Conservation (phyloP, 139 green algal species). For the Chara braunii region DNA sequence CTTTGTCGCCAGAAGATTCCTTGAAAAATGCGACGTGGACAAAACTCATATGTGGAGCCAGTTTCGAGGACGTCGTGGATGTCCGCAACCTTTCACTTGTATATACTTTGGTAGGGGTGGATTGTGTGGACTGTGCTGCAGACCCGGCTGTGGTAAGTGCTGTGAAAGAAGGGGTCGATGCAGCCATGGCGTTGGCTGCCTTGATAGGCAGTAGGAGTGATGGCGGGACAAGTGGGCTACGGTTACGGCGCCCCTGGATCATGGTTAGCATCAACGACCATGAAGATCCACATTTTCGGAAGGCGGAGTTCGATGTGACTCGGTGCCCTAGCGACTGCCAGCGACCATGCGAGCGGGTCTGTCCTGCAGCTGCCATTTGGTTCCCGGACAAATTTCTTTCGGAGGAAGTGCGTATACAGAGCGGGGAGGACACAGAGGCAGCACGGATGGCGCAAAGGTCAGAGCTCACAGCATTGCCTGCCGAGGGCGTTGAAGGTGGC, state of each 20-base stretch:
- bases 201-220: neutral
- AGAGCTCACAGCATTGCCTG: no score
- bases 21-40: constrained; percentile 15
- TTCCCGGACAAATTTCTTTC: constrained; percentile 6
- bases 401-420: neutral
- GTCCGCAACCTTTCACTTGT: constrained; percentile 39
- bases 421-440: neutral
- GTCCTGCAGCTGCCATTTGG: constrained; percentile 31
- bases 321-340: constrained; percentile 36
- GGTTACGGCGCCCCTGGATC: constrained; percentile 26
- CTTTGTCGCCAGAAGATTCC: no score
- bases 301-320: constrained; percentile 28
- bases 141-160: constrained; percentile 37
- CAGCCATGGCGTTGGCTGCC: neutral
- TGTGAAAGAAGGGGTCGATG: constrained; percentile 18
- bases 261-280: constrained; percentile 46
- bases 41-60: constrained; percentile 44
- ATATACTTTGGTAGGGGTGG: constrained; percentile 38
- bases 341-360: constrained; percentile 36
- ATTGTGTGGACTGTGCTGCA: constrained; percentile 43
- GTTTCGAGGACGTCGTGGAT: constrained; percentile 39
- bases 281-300: constrained; percentile 40
- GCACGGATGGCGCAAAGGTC: no score
- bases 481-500: no score
- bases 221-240: neutral